Evolutionary conservation across 225 moss, liverwort and hornwort species (phyloP).

Genomic region (Pseudoscleropodium purum): DNA sequence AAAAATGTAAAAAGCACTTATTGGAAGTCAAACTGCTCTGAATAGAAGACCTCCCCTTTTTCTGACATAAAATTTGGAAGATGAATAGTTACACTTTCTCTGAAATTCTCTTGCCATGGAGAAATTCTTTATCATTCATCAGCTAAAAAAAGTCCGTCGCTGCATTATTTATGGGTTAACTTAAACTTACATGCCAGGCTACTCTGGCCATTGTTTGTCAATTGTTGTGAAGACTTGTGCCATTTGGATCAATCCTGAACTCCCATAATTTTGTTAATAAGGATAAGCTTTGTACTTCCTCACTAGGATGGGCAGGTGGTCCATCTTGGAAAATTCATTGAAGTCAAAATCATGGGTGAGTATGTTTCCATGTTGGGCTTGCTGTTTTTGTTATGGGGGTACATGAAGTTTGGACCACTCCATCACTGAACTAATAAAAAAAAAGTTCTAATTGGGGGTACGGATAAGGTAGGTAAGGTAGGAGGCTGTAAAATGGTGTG

Average conservation of each 20-base stretch:
- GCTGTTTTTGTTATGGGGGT: not conserved
- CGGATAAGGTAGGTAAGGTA: not conserved
- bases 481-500: too few relatives aligned
- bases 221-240: too few relatives aligned
- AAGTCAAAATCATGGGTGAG: not conserved
- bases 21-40: too few relatives aligned
- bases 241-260: not conserved
- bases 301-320: not conserved
- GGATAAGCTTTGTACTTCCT: not conserved
- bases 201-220: not conserved
- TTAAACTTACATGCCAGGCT: not conserved
- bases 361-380: too few relatives aligned
- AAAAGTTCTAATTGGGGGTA: not conserved
- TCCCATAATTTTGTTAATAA: not conserved
- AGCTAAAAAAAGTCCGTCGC: too few relatives aligned
- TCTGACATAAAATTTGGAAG: too few relatives aligned
- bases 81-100: too few relatives aligned
- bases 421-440: not conserved
- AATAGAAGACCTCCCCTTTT: too few relatives aligned
- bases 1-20: too few relatives aligned
- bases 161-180: too few relatives aligned
- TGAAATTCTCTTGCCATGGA: too few relatives aligned
- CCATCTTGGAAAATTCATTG: not conserved
- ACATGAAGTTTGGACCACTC: not conserved
- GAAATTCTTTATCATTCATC: too few relatives aligned